These are phyloP conservation scores for Mucor piriformis DNA, from an alignment of 371 early-diverging fungal species.

Conservation along the genomic window DNA sequence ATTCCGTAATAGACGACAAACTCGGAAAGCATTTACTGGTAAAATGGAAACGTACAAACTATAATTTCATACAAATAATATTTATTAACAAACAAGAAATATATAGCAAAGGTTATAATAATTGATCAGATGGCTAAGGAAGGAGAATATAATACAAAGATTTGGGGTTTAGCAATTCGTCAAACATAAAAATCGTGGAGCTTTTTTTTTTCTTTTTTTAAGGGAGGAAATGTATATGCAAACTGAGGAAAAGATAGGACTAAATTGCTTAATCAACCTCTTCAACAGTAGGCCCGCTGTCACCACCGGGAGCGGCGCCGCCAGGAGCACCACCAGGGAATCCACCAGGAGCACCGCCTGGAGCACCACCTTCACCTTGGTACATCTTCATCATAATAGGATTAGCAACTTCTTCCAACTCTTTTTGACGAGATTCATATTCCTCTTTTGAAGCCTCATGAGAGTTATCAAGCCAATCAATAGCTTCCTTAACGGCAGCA, in stretches of 20 bases:
- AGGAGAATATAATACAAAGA: neutral
- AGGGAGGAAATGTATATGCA: neutral
- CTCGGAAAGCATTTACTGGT: no score
- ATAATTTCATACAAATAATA: neutral
- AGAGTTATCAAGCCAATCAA: constrained; percentile 84
- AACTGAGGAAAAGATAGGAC: neutral
- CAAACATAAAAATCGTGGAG: neutral
- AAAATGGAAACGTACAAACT: no score
- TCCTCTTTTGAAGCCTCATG: constrained; percentile 91
- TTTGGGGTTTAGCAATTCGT: neutral
- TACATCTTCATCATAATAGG: constrained; percentile 88
- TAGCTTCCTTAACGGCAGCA: constrained; percentile 77
- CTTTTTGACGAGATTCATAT: constrained; percentile 85
- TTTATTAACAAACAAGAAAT: neutral
- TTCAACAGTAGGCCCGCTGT: constrained; percentile 48
- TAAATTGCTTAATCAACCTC: constrained; percentile 47
- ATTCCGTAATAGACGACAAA: no score
- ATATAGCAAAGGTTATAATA: neutral
- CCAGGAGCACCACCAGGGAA: constrained; percentile 66
- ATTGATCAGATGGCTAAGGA: neutral
- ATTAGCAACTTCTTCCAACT: constrained; percentile 84
- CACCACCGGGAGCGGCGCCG: constrained; percentile 68
- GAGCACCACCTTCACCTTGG: constrained; percentile 51
- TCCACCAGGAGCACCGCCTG: constrained; percentile 65
- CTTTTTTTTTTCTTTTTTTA: neutral